phyloP scores from a whole-genome alignment of 2,329 filamentous ascomycete species.

The Kalaharituber pfeilii region DNA sequence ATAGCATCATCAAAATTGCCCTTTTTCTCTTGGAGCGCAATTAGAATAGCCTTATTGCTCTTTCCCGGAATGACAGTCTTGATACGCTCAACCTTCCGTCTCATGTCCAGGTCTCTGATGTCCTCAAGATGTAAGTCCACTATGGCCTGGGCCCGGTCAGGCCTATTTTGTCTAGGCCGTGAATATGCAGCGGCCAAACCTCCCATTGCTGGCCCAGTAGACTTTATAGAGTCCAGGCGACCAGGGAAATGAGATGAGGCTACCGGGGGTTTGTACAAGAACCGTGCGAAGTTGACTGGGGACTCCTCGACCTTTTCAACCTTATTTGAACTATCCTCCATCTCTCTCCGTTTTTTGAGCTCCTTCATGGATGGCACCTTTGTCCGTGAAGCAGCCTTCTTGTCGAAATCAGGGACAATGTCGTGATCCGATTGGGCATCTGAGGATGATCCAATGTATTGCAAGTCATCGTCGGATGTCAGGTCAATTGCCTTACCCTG shows the following conservation, averaged over 20 bases:
- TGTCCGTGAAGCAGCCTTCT: constrained; percentile 13
- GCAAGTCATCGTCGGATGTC: constrained; percentile 33
- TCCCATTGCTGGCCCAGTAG: neutral
- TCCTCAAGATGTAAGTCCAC: constrained; percentile 32
- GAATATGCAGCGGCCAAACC: constrained; percentile 14
- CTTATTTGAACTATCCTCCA: constrained; percentile 22
- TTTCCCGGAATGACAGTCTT: constrained; percentile 32
- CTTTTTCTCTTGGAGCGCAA: constrained; percentile 34
- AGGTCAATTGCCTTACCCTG: constrained; percentile 6
- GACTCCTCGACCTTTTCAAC: constrained; percentile 28
- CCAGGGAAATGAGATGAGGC: constrained; percentile 8
- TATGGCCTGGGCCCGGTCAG: constrained; percentile 33
- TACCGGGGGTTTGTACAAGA: constrained; percentile 9
- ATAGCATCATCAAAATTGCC: constrained; percentile 41
- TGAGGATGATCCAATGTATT: constrained; percentile 45
- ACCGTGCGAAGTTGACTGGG: constrained; percentile 19
- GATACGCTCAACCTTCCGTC: constrained; percentile 38
- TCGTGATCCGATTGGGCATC: constrained; percentile 41
- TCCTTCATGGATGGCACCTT: neutral
- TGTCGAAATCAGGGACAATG: constrained; percentile 39
- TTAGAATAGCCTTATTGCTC: constrained; percentile 32
- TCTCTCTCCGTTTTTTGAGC: neutral
- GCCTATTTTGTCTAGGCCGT: constrained; percentile 28
- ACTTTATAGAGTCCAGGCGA: constrained; percentile 22
- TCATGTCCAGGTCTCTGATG: constrained; percentile 34